Percentiles rank a stretch among this genome's conserved stretches.
These are phyloP conservation scores for Botryotinia convoluta DNA, from an alignment of 2,329 filamentous ascomycete genomes.

Conservation along the genomic window DNA sequence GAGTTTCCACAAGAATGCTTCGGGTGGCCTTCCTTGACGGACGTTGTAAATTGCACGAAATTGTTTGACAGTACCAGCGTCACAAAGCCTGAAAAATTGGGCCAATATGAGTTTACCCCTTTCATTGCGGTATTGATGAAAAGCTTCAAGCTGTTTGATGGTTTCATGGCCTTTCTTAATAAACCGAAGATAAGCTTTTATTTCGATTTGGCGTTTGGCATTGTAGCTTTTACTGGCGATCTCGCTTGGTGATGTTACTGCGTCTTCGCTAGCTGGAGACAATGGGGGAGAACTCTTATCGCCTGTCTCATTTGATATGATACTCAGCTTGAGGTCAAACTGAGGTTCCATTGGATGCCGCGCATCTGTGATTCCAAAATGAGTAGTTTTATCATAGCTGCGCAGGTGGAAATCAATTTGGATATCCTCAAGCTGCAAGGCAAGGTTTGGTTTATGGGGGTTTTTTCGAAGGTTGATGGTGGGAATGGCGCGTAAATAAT, in stretches of 20 bases:
- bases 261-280: not conserved
- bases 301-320: not conserved
- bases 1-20: constrained; percentile 8
- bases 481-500: not conserved
- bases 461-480: not conserved
- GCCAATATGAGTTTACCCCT: not conserved
- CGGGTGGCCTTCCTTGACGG: not conserved
- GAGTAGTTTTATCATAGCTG: not conserved
- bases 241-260: not conserved
- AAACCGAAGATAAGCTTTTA: not conserved
- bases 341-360: not conserved
- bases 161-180: constrained; percentile 8
- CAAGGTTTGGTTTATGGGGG: not conserved
- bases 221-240: not conserved
- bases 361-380: not conserved
- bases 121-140: not conserved
- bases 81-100: constrained; percentile 1
- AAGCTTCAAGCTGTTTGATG: constrained; percentile 7
- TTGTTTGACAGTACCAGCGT: constrained; percentile 7
- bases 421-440: not conserved
- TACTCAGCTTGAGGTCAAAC: not conserved
- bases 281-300: not conserved
- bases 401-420: not conserved
- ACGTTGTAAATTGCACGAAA: not conserved
- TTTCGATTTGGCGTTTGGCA: constrained; percentile 3